Base-by-base conservation (phyloP, 345 rosid species). In the Triadica sebifera region DNA sequence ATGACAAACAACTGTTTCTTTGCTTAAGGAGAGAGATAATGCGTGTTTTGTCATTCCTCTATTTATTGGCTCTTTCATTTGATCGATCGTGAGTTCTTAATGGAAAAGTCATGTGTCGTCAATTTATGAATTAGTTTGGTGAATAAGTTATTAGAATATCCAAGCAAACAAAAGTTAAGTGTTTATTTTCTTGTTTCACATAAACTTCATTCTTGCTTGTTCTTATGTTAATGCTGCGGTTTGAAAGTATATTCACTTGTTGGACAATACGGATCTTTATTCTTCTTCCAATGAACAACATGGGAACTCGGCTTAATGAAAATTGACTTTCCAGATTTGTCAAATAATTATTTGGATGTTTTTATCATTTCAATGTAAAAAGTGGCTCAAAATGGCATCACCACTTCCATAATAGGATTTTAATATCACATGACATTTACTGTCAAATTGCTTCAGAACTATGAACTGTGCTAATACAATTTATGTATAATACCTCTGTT, bases 261-360 rank as follows among this genome's bases (percentile, higher is more conserved):
- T 72, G 94, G 71, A 73, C 91, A 77, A 87, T 94, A 67, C 98
- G 98, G 72, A 69, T 88, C 79, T 87, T 91, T 84, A 84, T 91
- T 84, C 86, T 94, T 84, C 92, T 94, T 79, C 98, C 98, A 74
- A 89, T 94, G 56, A 89, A 94, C 80, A 84, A 88, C 85, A 74
- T 77, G 0, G 98, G 98, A 45, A 88, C 84, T 81, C 87, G 84
- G 76, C 87, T 94, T 68, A 53, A 66, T 1, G 81, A n/a, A 82
- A 80, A 79, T 92, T 62, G 89, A 92, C 82, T 92, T 91, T 41
- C 72, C 70, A 12, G 89, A 92, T 80, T 82, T 93, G 49, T 80
- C 92, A 9, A 84, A 81, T 43, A 91, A 89, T 74, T 92, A 97
- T 12, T 80, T 92, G 89, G 98, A 94, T 79, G 77, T 88, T 0